Evolutionary conservation across 176 grass and related monocot genomes (phyloP).

Genomic region (Carex scoparia): DNA sequence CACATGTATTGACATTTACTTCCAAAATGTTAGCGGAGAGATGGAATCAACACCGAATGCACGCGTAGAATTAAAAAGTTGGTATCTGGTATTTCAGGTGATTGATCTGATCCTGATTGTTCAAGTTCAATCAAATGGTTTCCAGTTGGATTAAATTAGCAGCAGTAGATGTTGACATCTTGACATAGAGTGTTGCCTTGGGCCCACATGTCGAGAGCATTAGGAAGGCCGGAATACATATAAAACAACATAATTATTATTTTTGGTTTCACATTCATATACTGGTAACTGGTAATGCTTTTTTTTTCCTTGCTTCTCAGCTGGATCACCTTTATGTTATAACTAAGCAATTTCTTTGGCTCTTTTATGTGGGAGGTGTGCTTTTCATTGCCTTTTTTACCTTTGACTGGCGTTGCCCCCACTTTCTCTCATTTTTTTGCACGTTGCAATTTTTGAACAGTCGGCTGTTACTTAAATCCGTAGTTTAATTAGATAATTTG

Average conservation of each 20-base stretch:
- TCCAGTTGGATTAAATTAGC: background rate
- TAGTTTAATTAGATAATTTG: background rate
- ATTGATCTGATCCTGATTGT: background rate
- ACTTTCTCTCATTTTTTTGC: background rate
- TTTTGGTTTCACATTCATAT: background rate
- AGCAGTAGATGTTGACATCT: background rate
- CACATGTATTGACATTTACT: background rate
- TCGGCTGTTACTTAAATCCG: background rate
- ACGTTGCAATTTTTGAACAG: slow-evolving; percentile 14
- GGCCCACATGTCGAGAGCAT: background rate
- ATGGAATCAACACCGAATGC: background rate
- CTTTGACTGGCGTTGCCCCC: background rate
- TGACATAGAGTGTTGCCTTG: too few species aligned
- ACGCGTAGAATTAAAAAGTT: background rate
- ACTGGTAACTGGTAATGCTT: background rate
- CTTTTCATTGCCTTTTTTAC: background rate
- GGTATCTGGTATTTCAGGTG: background rate
- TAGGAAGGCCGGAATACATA: background rate
- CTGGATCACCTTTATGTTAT: background rate
- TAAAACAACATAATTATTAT: background rate
- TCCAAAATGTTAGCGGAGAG: background rate
- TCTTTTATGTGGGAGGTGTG: background rate
- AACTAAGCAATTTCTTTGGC: background rate
- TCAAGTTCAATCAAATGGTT: background rate
- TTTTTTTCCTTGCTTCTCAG: background rate